A percentile compares a stretch with the other conserved stretches of the same genome.
Conservation (phyloP, 2,329 filamentous ascomycete species). For the Aspergillus uvarum region DNA sequence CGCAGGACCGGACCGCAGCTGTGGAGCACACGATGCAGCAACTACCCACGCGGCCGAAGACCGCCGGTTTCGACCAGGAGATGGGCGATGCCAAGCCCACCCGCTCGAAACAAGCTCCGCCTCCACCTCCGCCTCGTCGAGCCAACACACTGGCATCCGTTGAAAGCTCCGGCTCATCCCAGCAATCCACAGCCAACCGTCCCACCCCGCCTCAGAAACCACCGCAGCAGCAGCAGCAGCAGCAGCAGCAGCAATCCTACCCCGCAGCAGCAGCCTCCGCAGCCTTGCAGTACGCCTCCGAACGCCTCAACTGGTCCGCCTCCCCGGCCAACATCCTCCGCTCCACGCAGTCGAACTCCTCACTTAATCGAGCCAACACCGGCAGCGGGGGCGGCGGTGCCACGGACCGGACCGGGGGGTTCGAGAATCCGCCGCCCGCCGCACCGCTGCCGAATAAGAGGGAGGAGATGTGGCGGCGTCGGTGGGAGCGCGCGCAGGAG, state of each 20-base stretch:
- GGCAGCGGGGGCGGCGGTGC: constrained; percentile 6
- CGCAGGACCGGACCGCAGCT: neutral
- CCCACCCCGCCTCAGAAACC: constrained; percentile 5
- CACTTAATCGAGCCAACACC: constrained; percentile 19
- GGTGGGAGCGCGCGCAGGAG: constrained; percentile 48
- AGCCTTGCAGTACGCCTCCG: constrained; percentile 34
- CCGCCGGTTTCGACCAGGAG: constrained; percentile 8
- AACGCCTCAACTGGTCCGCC: constrained; percentile 25
- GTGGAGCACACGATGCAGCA: constrained; percentile 15
- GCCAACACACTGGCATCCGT: constrained; percentile 29
- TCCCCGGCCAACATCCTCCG: constrained; percentile 20
- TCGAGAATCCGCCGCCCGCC: constrained; percentile 19
- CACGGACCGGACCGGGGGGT: constrained; percentile 18
- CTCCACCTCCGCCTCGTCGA: constrained; percentile 33
- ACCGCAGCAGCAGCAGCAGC: constrained; percentile 13
- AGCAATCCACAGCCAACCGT: constrained; percentile 15
- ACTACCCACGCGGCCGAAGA: neutral
- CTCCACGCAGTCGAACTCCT: constrained; percentile 25
- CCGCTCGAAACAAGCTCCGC: constrained; percentile 30
- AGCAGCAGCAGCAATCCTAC: constrained; percentile 23
- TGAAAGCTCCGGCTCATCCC: constrained; percentile 11
- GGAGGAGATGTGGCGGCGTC: constrained; percentile 50
- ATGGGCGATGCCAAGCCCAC: constrained; percentile 1
- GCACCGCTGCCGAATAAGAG: constrained; percentile 46
- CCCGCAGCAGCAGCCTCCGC: constrained; percentile 23